These are phyloP conservation scores for Aureobasidium subglaciale DNA, from an alignment of 2,329 filamentous ascomycete genomes.

Conservation along the genomic window DNA sequence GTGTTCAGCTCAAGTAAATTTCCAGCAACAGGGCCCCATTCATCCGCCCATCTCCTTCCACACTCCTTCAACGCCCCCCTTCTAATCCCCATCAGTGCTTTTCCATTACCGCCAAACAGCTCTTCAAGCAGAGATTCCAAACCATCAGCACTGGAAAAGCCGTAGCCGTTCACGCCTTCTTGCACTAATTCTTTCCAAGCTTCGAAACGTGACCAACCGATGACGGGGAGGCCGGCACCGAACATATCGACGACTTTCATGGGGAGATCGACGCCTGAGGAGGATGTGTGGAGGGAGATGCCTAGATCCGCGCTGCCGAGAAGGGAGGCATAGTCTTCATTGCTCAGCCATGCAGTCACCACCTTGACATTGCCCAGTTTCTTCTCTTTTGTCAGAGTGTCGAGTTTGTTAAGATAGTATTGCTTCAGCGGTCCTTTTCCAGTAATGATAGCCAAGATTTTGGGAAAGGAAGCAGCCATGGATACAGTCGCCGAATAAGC, in stretches of 20 bases:
- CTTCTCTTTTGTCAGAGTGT: conserved; percentile 51
- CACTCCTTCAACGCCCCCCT: conserved; percentile 74
- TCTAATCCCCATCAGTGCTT: conserved; percentile 58
- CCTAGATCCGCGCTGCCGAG: conserved; percentile 83
- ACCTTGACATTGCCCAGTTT: conserved; percentile 66
- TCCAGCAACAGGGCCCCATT: conserved; percentile 82
- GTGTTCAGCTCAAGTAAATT: no score
- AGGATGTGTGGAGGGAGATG: conserved; percentile 85
- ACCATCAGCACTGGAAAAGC: conserved; percentile 67
- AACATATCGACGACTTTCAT: conserved; percentile 99
- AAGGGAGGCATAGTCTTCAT: conserved; percentile 75
- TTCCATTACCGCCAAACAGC: conserved; percentile 51
- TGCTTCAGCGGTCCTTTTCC: conserved; percentile 84
- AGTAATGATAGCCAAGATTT: conserved; percentile 82
- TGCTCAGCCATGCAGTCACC: conserved; percentile 75
- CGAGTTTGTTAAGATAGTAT: conserved; percentile 63
- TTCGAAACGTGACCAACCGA: conserved; percentile 77
- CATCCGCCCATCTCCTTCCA: conserved; percentile 74
- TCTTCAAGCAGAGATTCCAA: conserved; percentile 56
- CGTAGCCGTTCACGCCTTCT: conserved; percentile 77
- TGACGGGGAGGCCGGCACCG: conserved; percentile 82
- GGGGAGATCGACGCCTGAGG: conserved; percentile 87
- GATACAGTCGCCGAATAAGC: conserved; percentile 55
- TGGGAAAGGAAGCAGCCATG: conserved; percentile 45
- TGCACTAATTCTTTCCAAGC: conserved; percentile 87